These are phyloP conservation scores for Phytophthora megakarya DNA, from an alignment of 352 stramenopile species.

Conservation along the genomic window DNA sequence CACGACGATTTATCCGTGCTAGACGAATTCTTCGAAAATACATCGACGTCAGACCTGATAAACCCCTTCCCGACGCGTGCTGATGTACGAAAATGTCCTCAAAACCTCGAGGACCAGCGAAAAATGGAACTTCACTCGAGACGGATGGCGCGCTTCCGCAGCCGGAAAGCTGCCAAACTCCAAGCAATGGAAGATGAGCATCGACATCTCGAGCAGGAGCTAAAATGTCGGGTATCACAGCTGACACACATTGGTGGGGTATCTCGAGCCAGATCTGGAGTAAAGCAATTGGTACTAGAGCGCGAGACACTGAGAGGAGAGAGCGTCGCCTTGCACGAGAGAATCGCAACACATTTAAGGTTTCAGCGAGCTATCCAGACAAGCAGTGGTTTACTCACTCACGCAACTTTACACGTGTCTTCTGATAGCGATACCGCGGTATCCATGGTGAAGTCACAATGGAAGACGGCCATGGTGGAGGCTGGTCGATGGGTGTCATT, in stretches of 20 bases:
- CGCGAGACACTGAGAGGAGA: not conserved
- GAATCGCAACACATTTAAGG: not conserved
- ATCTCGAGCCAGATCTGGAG: not conserved
- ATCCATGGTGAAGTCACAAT: not conserved
- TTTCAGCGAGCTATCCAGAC: not conserved
- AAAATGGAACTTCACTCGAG: constrained; percentile 35
- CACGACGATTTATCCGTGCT: not conserved
- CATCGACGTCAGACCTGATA: not conserved
- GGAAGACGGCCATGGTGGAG: not conserved
- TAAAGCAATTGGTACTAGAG: not conserved
- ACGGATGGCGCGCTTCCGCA: constrained; percentile 38
- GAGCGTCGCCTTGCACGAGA: not conserved
- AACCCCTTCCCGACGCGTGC: not conserved
- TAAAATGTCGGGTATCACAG: constrained; percentile 16
- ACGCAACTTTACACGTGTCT: not conserved
- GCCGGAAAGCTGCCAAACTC: constrained; percentile 28
- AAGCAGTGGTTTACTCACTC: not conserved
- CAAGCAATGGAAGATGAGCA: constrained; percentile 27
- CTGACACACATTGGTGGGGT: not conserved
- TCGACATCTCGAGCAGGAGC: constrained; percentile 26
- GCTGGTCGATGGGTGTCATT: too few relatives aligned
- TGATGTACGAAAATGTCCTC: constrained; percentile 21
- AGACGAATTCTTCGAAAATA: not conserved
- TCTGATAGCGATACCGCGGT: not conserved
- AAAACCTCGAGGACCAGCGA: constrained; percentile 38